Percentiles rank a stretch among this genome's conserved stretches.
These are phyloP conservation scores for Mortierella sp. DNA, from an alignment of 371 early-diverging fungal species.

Conservation along the genomic window DNA sequence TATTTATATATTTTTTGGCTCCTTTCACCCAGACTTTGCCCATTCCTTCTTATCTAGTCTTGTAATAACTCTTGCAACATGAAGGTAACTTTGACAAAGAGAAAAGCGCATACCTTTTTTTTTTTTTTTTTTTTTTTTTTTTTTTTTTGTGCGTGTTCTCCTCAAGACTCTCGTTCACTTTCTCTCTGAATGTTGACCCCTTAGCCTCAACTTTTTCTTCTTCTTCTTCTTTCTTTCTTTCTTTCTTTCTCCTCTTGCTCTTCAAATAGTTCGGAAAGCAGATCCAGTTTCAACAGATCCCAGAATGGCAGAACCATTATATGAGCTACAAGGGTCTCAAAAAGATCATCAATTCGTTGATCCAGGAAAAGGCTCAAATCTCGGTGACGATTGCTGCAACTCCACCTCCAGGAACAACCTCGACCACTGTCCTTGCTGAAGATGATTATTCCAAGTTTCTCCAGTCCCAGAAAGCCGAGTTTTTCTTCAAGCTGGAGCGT, in stretches of 20 bases:
- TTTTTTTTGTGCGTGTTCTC: background rate
- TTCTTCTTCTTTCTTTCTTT: background rate
- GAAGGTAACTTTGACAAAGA: background rate
- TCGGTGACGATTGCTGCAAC: constrained; percentile 56
- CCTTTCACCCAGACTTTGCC: too few relatives aligned
- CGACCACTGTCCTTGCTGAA: constrained; percentile 41
- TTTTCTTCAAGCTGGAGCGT: constrained; percentile 85
- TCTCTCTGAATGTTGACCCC: background rate
- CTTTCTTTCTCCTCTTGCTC: background rate
- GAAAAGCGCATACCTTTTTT: too few relatives aligned
- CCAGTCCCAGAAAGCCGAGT: constrained; percentile 82
- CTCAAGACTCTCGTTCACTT: background rate
- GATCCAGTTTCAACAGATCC: constrained; percentile 89
- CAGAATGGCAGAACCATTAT: constrained; percentile 94
- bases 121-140: background rate
- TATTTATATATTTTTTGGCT: background rate
- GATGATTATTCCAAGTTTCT: constrained; percentile 64
- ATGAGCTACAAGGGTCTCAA: constrained; percentile 95
- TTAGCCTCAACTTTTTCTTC: background rate
- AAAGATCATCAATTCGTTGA: constrained; percentile 90
- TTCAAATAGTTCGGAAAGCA: constrained; percentile 91
- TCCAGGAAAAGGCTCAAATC: constrained; percentile 49
- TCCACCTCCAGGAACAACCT: constrained; percentile 53
- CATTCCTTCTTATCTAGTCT: too few relatives aligned
- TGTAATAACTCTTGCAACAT: background rate